Percentiles rank a stretch among this genome's conserved stretches.
Conservation (phyloP, 768 basidiomycete species). For the Amanita pallidorosea region DNA sequence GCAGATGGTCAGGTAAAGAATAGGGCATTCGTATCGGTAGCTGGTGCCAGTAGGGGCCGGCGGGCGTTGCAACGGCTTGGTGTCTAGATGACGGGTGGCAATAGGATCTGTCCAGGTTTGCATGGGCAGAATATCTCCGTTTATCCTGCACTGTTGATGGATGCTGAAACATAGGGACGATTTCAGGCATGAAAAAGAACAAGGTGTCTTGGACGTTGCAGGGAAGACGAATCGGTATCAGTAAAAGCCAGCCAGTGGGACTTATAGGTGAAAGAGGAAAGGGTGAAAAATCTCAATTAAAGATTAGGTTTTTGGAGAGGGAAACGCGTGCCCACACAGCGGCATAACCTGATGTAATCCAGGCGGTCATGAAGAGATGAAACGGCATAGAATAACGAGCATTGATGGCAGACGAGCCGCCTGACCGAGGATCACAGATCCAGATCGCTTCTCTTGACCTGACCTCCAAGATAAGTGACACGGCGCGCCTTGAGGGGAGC, state of each 20-base stretch:
- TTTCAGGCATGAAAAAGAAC: slow-evolving; percentile 3
- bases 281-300: slow-evolving; percentile 4
- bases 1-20: neutral
- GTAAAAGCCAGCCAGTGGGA: neutral
- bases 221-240: slow-evolving; percentile 1
- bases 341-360: slow-evolving; percentile 10
- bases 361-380: slow-evolving; percentile 13
- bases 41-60: slow-evolving; percentile 2
- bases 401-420: slow-evolving; percentile 13
- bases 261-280: slow-evolving; percentile 2
- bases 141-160: neutral
- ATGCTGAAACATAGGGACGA: slow-evolving; percentile 1
- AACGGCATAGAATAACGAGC: slow-evolving; percentile 15
- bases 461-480: slow-evolving; percentile 12
- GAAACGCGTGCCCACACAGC: slow-evolving; percentile 4
- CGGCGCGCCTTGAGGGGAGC: slow-evolving; percentile 3
- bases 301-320: slow-evolving; percentile 8
- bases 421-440: slow-evolving; percentile 27
- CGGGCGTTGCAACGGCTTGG: neutral
- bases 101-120: neutral
- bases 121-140: slow-evolving; percentile 1
- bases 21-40: neutral
- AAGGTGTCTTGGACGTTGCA: neutral
- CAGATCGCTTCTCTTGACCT: slow-evolving; percentile 15
- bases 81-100: neutral